phyloP scores from a whole-genome alignment of 1,139 yeast genomes.

The Candida tunisiensis region DNA sequence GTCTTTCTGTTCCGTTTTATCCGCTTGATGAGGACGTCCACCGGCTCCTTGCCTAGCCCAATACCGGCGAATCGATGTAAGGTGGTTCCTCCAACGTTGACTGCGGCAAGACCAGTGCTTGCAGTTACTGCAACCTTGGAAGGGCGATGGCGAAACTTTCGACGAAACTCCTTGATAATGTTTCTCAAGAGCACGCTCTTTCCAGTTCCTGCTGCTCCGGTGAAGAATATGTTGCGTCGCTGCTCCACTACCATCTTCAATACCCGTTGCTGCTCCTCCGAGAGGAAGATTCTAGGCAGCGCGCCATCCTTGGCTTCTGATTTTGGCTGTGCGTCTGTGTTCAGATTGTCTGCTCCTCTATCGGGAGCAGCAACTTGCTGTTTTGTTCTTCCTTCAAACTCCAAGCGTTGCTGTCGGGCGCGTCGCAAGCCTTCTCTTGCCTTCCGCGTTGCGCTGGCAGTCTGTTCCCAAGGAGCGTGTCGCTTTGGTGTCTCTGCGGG shows the following conservation, averaged over 20 bases:
- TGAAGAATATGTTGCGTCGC: conserved; percentile 51
- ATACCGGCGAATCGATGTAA: conserved; percentile 64
- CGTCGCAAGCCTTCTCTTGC: too few species aligned
- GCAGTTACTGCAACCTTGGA: conserved; percentile 62
- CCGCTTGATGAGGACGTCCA: conserved; percentile 25
- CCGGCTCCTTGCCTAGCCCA: conserved; percentile 48
- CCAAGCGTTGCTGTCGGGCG: too few species aligned
- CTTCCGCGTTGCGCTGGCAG: too few species aligned
- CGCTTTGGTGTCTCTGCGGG: too few species aligned
- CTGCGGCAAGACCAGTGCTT: conserved; percentile 84
- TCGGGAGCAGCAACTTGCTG: not conserved
- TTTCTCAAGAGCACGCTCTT: conserved; percentile 63
- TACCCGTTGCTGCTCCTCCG: conserved; percentile 58
- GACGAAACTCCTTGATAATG: conserved; percentile 43
- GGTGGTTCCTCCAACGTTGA: conserved; percentile 73
- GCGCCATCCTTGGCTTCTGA: not conserved
- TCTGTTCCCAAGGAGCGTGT: too few species aligned
- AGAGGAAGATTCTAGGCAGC: conserved; percentile 20
- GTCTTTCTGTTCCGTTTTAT: conserved; percentile 27
- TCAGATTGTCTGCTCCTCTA: not conserved
- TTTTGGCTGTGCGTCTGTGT: not conserved
- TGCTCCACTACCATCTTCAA: conserved; percentile 42
- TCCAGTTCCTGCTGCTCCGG: conserved; percentile 97
- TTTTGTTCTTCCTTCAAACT: too few species aligned
- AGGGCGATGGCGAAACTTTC: conserved; percentile 23